phyloP scores from a whole-genome alignment of 148 eudicot genomes.

The Vaccinium corymbosum region DNA sequence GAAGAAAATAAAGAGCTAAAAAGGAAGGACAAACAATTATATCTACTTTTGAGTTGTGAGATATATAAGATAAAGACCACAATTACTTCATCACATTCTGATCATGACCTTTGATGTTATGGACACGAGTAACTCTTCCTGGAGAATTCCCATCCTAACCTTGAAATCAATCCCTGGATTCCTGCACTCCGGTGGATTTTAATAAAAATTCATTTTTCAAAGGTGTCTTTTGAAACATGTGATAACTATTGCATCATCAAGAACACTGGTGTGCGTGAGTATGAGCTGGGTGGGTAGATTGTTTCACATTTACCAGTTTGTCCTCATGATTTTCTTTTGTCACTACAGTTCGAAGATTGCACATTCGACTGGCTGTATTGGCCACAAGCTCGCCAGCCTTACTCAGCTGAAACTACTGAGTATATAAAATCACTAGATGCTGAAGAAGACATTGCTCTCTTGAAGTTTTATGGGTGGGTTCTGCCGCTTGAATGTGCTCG shows the following conservation, averaged over 20 bases:
- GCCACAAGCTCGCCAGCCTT: slow-evolving; percentile 76
- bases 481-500: slow-evolving; percentile 59
- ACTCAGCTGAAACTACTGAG: slow-evolving; percentile 41
- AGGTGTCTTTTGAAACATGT: neutral
- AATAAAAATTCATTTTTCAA: neutral
- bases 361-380: slow-evolving; percentile 88
- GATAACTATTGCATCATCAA: slow-evolving; percentile 8
- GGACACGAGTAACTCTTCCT: too few species aligned
- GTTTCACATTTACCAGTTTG: neutral
- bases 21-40: neutral
- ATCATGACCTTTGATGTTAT: neutral
- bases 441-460: slow-evolving; percentile 63
- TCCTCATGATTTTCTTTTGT: slow-evolving; percentile 1
- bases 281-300: neutral
- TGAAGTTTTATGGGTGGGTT: slow-evolving; percentile 68
- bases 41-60: neutral
- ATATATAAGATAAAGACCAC: neutral
- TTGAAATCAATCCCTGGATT: too few species aligned
- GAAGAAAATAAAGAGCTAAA: neutral
- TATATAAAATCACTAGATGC: slow-evolving; percentile 72
- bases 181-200: neutral
- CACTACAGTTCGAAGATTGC: slow-evolving; percentile 70
- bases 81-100: neutral
- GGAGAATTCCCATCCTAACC: too few species aligned
- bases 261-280: neutral